Evolutionary conservation across 306 rosid genomes (phyloP), one percentile per base, ranked within the genome.

Genomic region (Trifolium fragiferum): DNA sequence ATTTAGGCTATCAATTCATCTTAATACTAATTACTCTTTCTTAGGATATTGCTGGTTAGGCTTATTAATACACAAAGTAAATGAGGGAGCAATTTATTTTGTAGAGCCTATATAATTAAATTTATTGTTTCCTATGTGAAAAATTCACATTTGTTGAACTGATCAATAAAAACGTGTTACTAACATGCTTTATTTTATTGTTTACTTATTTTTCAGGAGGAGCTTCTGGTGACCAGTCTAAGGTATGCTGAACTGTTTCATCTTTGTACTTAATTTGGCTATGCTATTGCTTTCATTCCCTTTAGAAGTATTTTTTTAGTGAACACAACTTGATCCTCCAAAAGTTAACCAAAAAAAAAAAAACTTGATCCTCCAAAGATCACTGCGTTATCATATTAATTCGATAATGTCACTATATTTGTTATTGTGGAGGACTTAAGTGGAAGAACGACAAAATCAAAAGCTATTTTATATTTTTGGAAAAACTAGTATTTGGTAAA

Each of bases 241-340:
- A 87, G 95, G 98, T 94, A 86, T 80, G 76, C 65, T 66, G n/a
- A 21, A 8, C 72, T 4, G 35, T 76, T 73, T 10, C 67, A 57
- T 25, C 21, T 62, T 44, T 54, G 60, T 54, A 23, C 57, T 33
- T 46, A 35, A 37, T 37, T 16, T 43, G 25, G 20, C 20, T 69
- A 37, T 25, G 23, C 33, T 43, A 46, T 57, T 3, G 59, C 18
- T 58, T 43, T 73, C 57, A 2, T 47, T 38, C 32, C 70, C 30
- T 68, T 76, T 51, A 10, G 60, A 3, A 38, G 35, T 10, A n/a
- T 20, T 35, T 35, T 72, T 59, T n/a, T 21, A 69, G 59, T 47
- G 37, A 68, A 30, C 60, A 8, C 73, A 8, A 30, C 6, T 25
- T 47, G 43, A 47, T 25, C 43, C 59, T 68, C 59, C 73, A 68